These are phyloP conservation scores for Rhizopogon vesiculosus DNA, from an alignment of 768 basidiomycete genomes.

Conservation along the genomic window DNA sequence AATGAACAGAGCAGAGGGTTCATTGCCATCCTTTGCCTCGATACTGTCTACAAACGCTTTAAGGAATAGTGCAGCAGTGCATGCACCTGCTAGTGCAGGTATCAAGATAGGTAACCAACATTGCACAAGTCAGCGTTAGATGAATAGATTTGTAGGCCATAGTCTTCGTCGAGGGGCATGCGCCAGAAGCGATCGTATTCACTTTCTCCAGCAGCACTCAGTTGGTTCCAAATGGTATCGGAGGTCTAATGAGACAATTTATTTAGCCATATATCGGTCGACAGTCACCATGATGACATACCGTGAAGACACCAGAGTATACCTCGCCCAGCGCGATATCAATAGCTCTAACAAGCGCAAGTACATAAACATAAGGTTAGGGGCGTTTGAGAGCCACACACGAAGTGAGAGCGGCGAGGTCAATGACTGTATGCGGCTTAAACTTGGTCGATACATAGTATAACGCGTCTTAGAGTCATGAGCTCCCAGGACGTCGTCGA, in stretches of 20 bases:
- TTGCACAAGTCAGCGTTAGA: slow-evolving; percentile 84
- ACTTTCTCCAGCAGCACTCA: slow-evolving; percentile 63
- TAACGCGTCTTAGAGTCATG: slow-evolving; percentile 55
- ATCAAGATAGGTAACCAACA: slow-evolving; percentile 2
- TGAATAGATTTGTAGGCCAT: slow-evolving; percentile 66
- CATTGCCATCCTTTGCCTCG: slow-evolving; percentile 53
- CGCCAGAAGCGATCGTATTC: slow-evolving; percentile 89
- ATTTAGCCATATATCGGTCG: neutral
- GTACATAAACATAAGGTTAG: neutral
- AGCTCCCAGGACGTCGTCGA: neutral
- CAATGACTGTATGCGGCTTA: slow-evolving; percentile 79
- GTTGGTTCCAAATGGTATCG: slow-evolving; percentile 66
- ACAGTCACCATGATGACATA: slow-evolving; percentile 24
- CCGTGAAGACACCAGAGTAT: slow-evolving; percentile 77
- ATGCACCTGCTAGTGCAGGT: slow-evolving; percentile 49
- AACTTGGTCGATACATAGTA: slow-evolving; percentile 76
- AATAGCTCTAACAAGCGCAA: slow-evolving; percentile 49
- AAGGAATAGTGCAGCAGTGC: slow-evolving; percentile 85
- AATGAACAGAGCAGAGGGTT: slow-evolving; percentile 56
- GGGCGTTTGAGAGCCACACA: slow-evolving; percentile 21
- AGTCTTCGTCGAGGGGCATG: slow-evolving; percentile 84
- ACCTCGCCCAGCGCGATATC: slow-evolving; percentile 68
- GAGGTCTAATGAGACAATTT: slow-evolving; percentile 44
- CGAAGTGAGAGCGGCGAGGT: slow-evolving; percentile 87
- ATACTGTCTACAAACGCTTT: slow-evolving; percentile 77